These are phyloP conservation scores for Podaxis carcinomalis DNA, from an alignment of 768 basidiomycete species.

Conservation along the genomic window DNA sequence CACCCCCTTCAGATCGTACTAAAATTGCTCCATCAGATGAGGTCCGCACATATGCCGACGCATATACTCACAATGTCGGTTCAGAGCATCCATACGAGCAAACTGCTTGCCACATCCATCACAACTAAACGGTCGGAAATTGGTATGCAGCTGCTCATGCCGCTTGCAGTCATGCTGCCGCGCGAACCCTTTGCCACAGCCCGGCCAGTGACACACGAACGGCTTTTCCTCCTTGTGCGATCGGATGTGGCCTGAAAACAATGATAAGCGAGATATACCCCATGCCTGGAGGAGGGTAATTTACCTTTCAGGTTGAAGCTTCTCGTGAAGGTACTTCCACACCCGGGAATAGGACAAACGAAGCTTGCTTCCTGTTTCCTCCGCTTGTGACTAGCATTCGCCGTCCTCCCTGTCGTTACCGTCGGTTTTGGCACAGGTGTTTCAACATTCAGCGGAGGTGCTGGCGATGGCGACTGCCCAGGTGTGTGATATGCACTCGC, in stretches of 20 bases:
- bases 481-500: slow-evolving; percentile 11
- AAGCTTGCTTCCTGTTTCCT: slow-evolving; percentile 89
- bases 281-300: slow-evolving; percentile 19
- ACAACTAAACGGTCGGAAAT: slow-evolving; percentile 88
- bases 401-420: slow-evolving; percentile 88
- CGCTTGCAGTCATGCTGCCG: slow-evolving; percentile 96
- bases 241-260: slow-evolving; percentile 73
- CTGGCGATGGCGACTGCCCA: slow-evolving; percentile 9
- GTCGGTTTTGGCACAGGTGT: slow-evolving; percentile 57
- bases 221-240: slow-evolving; percentile 95
- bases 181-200: slow-evolving; percentile 91
- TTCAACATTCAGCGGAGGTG: slow-evolving; percentile 5
- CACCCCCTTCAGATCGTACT: slow-evolving; percentile 26
- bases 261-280: background rate
- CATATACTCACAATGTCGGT: slow-evolving; percentile 75
- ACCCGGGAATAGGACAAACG: slow-evolving; percentile 75
- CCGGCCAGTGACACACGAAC: slow-evolving; percentile 93
- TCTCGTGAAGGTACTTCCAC: slow-evolving; percentile 85
- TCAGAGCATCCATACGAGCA: slow-evolving; percentile 92
- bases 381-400: slow-evolving; percentile 79
- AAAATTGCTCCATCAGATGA: background rate
- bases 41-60: background rate
- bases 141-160: slow-evolving; percentile 92
- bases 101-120: slow-evolving; percentile 93
- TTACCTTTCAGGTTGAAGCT: slow-evolving; percentile 91